Conservation (phyloP, 1,284 basidiomycete genomes). For the Golubevia pallescens region DNA sequence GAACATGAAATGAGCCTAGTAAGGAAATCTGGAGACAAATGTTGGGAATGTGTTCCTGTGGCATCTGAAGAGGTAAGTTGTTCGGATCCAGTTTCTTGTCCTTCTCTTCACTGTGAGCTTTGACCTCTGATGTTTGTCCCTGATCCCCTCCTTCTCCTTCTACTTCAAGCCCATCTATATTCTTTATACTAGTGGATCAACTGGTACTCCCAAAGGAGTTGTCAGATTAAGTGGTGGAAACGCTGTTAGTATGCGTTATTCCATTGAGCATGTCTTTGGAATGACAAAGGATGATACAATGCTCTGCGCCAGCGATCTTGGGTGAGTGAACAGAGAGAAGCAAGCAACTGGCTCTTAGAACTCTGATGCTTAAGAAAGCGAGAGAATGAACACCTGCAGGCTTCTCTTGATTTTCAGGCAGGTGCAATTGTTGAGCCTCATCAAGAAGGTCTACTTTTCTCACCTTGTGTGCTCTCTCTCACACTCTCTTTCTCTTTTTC, state of each 20-base stretch:
- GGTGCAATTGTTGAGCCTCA: too few species aligned
- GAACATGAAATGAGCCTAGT: slow-evolving; percentile 25
- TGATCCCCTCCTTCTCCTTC: background rate
- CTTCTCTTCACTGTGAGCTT: slow-evolving; percentile 9
- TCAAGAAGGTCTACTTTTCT: too few species aligned
- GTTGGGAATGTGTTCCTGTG: slow-evolving; percentile 40
- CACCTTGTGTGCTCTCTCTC: too few species aligned
- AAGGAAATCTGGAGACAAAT: slow-evolving; percentile 16
- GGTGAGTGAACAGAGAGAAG: too few species aligned
- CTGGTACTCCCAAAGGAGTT: slow-evolving; percentile 54
- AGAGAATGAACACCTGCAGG: too few species aligned
- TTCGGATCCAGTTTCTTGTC: slow-evolving; percentile 32
- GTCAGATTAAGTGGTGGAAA: slow-evolving; percentile 45
- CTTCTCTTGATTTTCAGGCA: too few species aligned
- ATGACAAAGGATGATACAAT: slow-evolving; percentile 37
- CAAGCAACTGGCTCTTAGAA: too few species aligned
- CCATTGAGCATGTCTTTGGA: slow-evolving; percentile 50
- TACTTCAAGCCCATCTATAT: slow-evolving; percentile 10
- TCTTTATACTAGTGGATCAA: slow-evolving; percentile 41
- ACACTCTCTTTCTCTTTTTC: too few species aligned
- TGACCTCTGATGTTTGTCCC: background rate
- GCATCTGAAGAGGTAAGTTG: slow-evolving; percentile 25
- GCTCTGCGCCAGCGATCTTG: slow-evolving; percentile 30
- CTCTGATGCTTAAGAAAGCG: too few species aligned
- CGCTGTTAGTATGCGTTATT: slow-evolving; percentile 41